A percentile compares a stretch with the other conserved stretches of the same genome.
Evolutionary conservation across 2,329 filamentous ascomycete species (phyloP).

Genomic region (Cladosporium sphaerospermum): DNA sequence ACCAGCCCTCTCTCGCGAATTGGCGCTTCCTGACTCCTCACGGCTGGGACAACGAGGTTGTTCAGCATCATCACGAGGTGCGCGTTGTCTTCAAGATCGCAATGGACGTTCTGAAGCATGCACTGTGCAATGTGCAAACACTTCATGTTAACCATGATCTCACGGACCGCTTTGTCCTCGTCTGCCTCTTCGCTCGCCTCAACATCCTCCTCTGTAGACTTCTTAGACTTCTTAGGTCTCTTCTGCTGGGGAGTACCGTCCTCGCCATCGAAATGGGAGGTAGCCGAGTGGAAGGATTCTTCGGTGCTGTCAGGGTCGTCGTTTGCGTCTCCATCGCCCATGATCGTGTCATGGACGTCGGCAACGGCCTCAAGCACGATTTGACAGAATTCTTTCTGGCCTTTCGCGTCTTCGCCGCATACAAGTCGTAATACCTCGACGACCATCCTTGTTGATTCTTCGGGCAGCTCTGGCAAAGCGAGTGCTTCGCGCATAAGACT

Average conservation of each 20-base stretch:
- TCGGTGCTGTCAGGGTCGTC: conserved; percentile 44
- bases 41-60: conserved; percentile 90
- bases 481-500: conserved; percentile 78
- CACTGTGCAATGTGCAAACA: conserved; percentile 95
- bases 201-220: conserved; percentile 54
- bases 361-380: conserved; percentile 88
- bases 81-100: conserved; percentile 79
- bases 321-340: conserved; percentile 54
- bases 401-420: conserved; percentile 66
- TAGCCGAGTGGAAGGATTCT: conserved; percentile 90
- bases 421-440: conserved; percentile 77
- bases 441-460: conserved; percentile 84
- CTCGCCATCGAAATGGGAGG: conserved; percentile 71
- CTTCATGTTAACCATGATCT: conserved; percentile 97
- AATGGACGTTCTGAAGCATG: conserved; percentile 89
- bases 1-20: conserved; percentile 85
- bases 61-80: conserved; percentile 97
- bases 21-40: conserved; percentile 85
- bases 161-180: conserved; percentile 69
- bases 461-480: conserved; percentile 78
- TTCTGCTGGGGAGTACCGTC: conserved; percentile 40
- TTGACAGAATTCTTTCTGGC: conserved; percentile 76
- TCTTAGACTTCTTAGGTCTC: conserved; percentile 34
- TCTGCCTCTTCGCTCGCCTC: conserved; percentile 52
- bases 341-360: conserved; percentile 92